phyloP scores from a whole-genome alignment of 1,284 basidiomycete genomes.

The Microbotryum intermedium region DNA sequence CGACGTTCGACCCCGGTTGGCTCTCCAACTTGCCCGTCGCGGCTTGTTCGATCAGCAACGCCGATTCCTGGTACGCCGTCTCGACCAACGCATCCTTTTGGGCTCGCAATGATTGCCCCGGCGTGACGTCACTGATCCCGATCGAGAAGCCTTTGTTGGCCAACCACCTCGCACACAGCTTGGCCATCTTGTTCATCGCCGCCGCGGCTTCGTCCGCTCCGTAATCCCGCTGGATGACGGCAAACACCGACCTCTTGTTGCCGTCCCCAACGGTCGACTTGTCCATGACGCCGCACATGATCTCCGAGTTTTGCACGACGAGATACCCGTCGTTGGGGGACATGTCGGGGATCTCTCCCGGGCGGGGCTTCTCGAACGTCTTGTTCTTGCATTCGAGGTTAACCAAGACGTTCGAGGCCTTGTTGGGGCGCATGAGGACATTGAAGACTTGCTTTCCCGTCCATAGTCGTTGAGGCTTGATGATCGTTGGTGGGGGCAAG shows the following conservation, averaged over 20 bases:
- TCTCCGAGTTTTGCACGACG: slow-evolving; percentile 94
- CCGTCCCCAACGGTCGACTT: slow-evolving; percentile 97
- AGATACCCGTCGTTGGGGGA: slow-evolving; percentile 97
- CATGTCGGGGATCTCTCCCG: slow-evolving; percentile 45
- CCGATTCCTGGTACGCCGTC: slow-evolving; percentile 78
- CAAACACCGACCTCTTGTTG: slow-evolving; percentile 99
- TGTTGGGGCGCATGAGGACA: slow-evolving; percentile 91
- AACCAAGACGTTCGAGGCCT: slow-evolving; percentile 68
- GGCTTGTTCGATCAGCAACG: slow-evolving; percentile 76
- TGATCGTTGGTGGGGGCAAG: slow-evolving; percentile 87
- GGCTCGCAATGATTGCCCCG: slow-evolving; percentile 67
- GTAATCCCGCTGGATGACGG: slow-evolving; percentile 94
- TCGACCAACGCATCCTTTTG: slow-evolving; percentile 85
- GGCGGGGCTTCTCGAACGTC: slow-evolving; percentile 71
- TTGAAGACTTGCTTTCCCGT: slow-evolving; percentile 98
- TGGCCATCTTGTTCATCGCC: slow-evolving; percentile 94
- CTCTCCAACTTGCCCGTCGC: slow-evolving; percentile 91
- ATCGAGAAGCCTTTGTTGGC: slow-evolving; percentile 97
- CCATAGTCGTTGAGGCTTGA: slow-evolving; percentile 90
- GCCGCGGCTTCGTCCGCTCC: slow-evolving; percentile 87
- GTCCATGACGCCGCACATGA: slow-evolving; percentile 99
- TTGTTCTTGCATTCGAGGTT: slow-evolving; percentile 97
- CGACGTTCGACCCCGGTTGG: slow-evolving; percentile 91
- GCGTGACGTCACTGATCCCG: slow-evolving; percentile 98
- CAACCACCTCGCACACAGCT: slow-evolving; percentile 89